These are phyloP conservation scores for Erythrobasidium hasegawianum DNA, from an alignment of 1,284 basidiomycete genomes.

Conservation along the genomic window DNA sequence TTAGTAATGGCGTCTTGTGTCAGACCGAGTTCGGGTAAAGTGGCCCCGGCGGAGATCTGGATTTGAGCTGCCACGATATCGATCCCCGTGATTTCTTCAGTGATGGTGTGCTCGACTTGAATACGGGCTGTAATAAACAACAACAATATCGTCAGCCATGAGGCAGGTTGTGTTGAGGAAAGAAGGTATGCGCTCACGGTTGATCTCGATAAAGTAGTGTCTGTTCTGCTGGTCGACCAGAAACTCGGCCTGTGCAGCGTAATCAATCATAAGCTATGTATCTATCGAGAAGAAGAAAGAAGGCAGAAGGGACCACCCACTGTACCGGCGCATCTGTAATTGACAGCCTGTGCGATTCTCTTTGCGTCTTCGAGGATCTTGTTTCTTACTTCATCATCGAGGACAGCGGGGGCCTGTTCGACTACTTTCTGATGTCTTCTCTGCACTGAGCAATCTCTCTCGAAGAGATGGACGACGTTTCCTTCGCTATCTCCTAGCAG, in stretches of 20 bases:
- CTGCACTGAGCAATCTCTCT: constrained; percentile 98
- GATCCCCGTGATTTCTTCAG: constrained; percentile 97
- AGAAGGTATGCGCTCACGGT: constrained; percentile 38
- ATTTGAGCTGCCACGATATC: constrained; percentile 98
- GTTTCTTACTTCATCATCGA: constrained; percentile 84
- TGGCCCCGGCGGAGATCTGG: constrained; percentile 95
- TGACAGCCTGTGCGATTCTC: constrained; percentile 85
- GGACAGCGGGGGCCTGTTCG: constrained; percentile 93
- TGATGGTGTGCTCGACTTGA: constrained; percentile 88
- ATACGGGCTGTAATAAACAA: constrained; percentile 63
- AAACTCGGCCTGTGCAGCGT: constrained; percentile 52
- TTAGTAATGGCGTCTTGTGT: constrained; percentile 95
- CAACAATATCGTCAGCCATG: neutral
- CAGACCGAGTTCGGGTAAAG: constrained; percentile 88
- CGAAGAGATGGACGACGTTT: constrained; percentile 94
- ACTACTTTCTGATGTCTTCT: constrained; percentile 98
- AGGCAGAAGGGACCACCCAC: constrained; percentile 49
- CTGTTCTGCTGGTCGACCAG: constrained; percentile 91
- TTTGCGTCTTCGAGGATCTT: constrained; percentile 87
- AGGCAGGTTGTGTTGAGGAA: neutral
- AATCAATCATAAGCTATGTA: too few relatives aligned
- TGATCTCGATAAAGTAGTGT: constrained; percentile 95
- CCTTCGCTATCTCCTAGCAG: constrained; percentile 84
- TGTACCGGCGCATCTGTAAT: constrained; percentile 94
- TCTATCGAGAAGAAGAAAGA: neutral